Conservation (phyloP, 2,329 filamentous ascomycete genomes). For the Colletotrichum sojae region DNA sequence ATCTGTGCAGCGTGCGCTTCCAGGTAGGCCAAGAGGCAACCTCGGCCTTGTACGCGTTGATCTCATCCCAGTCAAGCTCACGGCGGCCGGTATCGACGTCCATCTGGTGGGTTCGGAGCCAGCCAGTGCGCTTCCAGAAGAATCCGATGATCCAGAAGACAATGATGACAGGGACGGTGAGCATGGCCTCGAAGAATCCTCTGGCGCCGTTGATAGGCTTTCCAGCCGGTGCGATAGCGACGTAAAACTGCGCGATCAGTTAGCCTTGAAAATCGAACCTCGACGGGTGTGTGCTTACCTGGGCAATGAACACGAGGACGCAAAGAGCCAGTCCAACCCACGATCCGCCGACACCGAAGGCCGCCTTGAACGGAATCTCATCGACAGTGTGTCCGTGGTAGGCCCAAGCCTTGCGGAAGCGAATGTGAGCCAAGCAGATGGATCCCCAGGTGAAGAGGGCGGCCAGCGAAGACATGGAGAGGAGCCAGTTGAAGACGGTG, state of each 20-base stretch:
- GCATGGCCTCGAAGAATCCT: constrained; percentile 41
- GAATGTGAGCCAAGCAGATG: constrained; percentile 78
- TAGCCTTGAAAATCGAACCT: not conserved
- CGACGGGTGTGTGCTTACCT: constrained; percentile 48
- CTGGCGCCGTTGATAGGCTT: constrained; percentile 37
- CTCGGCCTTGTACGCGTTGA: constrained; percentile 36
- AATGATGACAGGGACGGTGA: constrained; percentile 39
- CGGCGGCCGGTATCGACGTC: constrained; percentile 42
- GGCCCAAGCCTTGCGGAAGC: constrained; percentile 76
- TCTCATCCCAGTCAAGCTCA: constrained; percentile 42
- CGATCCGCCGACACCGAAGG: constrained; percentile 74
- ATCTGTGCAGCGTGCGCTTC: constrained; percentile 34
- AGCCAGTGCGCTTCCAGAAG: constrained; percentile 41
- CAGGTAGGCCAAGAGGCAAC: constrained; percentile 35
- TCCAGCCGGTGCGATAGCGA: constrained; percentile 54
- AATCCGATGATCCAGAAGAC: constrained; percentile 40
- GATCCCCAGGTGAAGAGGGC: constrained; percentile 79
- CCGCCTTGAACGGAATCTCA: constrained; percentile 76
- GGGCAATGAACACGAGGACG: constrained; percentile 68
- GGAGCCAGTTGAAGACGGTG: constrained; percentile 75
- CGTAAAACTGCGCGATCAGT: constrained; percentile 55
- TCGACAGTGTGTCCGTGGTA: constrained; percentile 73
- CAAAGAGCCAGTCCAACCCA: constrained; percentile 74
- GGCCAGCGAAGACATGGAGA: constrained; percentile 74
- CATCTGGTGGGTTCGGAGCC: constrained; percentile 42